Evolutionary conservation across 2,329 filamentous ascomycete genomes (phyloP).

Genomic region (Colletotrichum lentis): DNA sequence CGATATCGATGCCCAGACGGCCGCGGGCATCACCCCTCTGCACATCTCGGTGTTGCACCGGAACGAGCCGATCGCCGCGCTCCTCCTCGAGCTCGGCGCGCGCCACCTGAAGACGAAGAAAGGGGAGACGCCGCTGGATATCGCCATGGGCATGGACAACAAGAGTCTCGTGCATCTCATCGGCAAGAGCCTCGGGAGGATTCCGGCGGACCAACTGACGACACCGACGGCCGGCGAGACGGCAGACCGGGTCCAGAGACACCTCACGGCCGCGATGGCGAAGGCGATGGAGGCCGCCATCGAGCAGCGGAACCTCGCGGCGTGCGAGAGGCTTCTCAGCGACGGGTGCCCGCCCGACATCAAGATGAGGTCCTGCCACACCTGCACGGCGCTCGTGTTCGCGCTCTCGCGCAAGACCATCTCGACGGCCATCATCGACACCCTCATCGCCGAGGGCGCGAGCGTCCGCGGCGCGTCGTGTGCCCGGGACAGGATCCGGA

Average conservation of each 20-base stretch:
- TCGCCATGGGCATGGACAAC: not conserved
- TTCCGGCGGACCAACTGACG: not conserved
- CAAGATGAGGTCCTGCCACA: slow-evolving; percentile 16
- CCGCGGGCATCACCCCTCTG: not conserved
- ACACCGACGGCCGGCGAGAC: not conserved
- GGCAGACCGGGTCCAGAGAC: not conserved
- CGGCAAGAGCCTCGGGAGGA: not conserved
- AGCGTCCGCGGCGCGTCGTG: slow-evolving; percentile 14
- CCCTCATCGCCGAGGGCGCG: slow-evolving; percentile 11
- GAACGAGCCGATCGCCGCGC: not conserved
- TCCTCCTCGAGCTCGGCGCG: slow-evolving; percentile 19
- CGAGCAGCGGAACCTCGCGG: not conserved
- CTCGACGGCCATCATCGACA: not conserved
- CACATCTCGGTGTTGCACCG: not conserved
- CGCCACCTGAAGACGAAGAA: not conserved
- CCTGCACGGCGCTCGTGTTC: slow-evolving; percentile 12
- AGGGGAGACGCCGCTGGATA: slow-evolving; percentile 14
- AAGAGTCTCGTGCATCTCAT: not conserved
- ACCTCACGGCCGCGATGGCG: not conserved
- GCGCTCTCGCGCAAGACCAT: not conserved
- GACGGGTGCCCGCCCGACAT: slow-evolving; percentile 4
- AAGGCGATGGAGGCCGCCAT: slow-evolving; percentile 14
- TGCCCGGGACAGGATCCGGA: not conserved
- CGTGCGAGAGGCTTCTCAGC: not conserved
- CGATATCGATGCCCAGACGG: not conserved